These are phyloP conservation scores for Chaetomiaceae sp. DNA, from an alignment of 2,329 filamentous ascomycete species.

Conservation along the genomic window DNA sequence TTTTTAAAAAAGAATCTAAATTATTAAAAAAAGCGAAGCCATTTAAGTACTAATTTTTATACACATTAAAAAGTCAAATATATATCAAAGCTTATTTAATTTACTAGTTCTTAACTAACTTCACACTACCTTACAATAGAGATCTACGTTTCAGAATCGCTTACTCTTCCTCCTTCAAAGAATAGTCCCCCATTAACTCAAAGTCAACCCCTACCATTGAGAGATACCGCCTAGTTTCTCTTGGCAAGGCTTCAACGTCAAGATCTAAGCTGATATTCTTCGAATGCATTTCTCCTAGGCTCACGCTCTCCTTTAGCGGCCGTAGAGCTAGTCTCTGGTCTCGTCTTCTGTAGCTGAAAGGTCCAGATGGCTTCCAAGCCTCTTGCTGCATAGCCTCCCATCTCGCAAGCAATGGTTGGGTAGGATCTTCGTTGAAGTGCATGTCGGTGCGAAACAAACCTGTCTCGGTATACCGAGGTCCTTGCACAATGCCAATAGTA, in stretches of 20 bases:
- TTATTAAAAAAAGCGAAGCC: no score
- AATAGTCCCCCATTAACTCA: slow-evolving; percentile 17
- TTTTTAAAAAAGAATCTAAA: no score
- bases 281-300: not conserved
- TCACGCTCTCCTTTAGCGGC: not conserved
- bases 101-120: no score
- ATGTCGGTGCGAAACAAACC: slow-evolving; percentile 45
- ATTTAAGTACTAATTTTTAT: no score
- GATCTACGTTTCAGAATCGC: not conserved
- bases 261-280: slow-evolving; percentile 12
- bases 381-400: slow-evolving; percentile 44
- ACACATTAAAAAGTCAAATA: no score
- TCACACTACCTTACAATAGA: not conserved
- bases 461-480: slow-evolving; percentile 45
- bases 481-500: slow-evolving; percentile 53
- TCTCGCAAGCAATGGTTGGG: slow-evolving; percentile 41
- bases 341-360: not conserved
- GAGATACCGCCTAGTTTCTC: slow-evolving; percentile 22
- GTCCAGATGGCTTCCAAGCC: slow-evolving; percentile 26
- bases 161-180: slow-evolving; percentile 26
- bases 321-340: not conserved
- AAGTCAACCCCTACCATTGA: slow-evolving; percentile 21
- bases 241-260: slow-evolving; percentile 14
- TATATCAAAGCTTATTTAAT: no score
- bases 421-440: slow-evolving; percentile 43